phyloP scores from a whole-genome alignment of 768 basidiomycete genomes.

The Mycena latifolia region DNA sequence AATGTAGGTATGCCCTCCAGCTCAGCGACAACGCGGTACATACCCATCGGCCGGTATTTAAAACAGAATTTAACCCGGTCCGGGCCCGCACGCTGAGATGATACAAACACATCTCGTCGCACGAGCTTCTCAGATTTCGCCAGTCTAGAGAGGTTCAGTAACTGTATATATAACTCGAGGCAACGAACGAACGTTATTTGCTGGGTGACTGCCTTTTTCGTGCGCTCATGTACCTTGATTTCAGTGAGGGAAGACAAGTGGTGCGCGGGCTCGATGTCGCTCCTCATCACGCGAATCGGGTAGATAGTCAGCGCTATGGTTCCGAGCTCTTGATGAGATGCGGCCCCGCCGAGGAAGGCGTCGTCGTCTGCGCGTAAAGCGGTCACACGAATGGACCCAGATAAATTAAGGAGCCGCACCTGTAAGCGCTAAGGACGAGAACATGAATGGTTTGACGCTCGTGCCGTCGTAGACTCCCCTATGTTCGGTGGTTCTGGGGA shows the following conservation, averaged over 20 bases:
- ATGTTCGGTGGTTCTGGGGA: no score
- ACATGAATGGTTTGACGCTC: conserved; percentile 21
- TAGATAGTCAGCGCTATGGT: conserved; percentile 22
- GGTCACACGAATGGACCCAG: no score
- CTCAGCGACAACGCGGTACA: background rate
- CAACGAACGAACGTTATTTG: conserved; percentile 31
- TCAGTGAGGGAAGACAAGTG: background rate
- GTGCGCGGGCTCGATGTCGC: no score
- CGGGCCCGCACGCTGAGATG: conserved; percentile 3
- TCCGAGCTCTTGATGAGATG: conserved; percentile 20
- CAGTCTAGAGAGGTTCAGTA: conserved; percentile 13
- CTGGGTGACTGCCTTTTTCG: conserved; percentile 31
- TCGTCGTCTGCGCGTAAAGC: conserved; percentile 24
- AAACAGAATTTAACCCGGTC: conserved; percentile 27
- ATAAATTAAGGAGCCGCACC: conserved; percentile 4
- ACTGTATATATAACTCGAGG: no score
- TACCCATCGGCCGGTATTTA: conserved; percentile 31
- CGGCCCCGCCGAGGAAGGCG: background rate
- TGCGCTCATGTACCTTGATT: conserved; percentile 27
- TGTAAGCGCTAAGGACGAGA: conserved; percentile 18
- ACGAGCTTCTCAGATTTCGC: background rate
- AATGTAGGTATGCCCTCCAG: no score
- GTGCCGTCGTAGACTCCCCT: no score
- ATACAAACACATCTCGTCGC: background rate
- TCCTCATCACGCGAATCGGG: no score